Evolutionary conservation across 805 yeast genomes (phyloP).

Genomic region (Candida sonorensis): DNA sequence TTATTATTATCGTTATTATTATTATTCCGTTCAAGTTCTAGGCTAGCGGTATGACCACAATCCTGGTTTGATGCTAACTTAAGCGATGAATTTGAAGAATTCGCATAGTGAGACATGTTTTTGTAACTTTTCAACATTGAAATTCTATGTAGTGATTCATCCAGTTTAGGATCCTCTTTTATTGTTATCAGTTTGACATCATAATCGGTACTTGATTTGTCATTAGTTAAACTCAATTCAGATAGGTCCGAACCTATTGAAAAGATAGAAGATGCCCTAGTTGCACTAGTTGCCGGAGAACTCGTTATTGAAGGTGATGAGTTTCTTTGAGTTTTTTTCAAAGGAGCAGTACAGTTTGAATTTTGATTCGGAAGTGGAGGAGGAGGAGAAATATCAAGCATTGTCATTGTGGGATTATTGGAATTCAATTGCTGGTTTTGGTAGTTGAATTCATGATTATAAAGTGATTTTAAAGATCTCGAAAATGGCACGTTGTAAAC

Average conservation of each 20-base stretch:
- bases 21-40: too few relatives aligned
- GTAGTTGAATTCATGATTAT: constrained; percentile 30
- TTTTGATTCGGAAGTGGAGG: too few relatives aligned
- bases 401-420: too few relatives aligned
- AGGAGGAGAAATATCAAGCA: too few relatives aligned
- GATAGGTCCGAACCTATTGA: constrained; percentile 29
- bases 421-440: too few relatives aligned
- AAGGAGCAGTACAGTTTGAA: too few relatives aligned
- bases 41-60: too few relatives aligned
- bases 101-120: constrained; percentile 1
- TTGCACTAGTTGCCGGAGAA: constrained; percentile 31
- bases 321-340: too few relatives aligned
- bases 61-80: too few relatives aligned
- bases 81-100: too few relatives aligned
- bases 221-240: constrained; percentile 10
- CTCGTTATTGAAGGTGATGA: constrained; percentile 18
- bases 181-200: constrained; percentile 32
- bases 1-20: too few relatives aligned
- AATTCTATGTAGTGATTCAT: constrained; percentile 32
- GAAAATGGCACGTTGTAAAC: constrained; percentile 63
- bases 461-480: constrained; percentile 38
- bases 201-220: constrained; percentile 3
- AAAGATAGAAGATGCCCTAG: constrained; percentile 41
- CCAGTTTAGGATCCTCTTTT: constrained; percentile 25
- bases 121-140: constrained; percentile 21